Conservation (phyloP, 345 rosid genomes). For the Crucihimalaya himalaica region DNA sequence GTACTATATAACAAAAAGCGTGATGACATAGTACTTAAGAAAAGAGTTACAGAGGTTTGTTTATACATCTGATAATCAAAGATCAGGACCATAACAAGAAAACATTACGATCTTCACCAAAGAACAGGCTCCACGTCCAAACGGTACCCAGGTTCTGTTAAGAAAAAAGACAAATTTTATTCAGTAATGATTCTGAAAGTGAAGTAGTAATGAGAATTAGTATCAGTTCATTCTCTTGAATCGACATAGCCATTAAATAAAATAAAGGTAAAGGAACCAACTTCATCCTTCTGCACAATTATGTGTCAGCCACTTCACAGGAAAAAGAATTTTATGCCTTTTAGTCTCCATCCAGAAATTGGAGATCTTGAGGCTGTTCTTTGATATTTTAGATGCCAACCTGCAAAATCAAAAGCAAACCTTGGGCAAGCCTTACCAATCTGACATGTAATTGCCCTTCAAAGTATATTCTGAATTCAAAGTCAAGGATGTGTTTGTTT, state of each 20-base stretch:
- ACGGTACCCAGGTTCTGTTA: constrained; percentile 22
- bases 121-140: constrained; percentile 17
- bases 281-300: constrained; percentile 20
- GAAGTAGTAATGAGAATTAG: background rate
- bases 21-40: background rate
- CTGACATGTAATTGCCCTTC: constrained; percentile 20
- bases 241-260: background rate
- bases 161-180: background rate
- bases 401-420: constrained; percentile 34
- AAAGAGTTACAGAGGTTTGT: constrained; percentile 5
- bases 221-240: constrained; percentile 3
- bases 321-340: background rate
- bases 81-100: background rate
- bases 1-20: background rate
- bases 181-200: constrained; percentile 10
- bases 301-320: background rate
- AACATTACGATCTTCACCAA: constrained; percentile 19
- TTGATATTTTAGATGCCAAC: constrained; percentile 27
- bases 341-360: constrained; percentile 16
- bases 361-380: constrained; percentile 26
- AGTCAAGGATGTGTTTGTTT: background rate
- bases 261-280: constrained; percentile 16
- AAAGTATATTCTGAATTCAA: background rate
- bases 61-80: constrained; percentile 16
- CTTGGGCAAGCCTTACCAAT: constrained; percentile 25